Base-by-base conservation (phyloP, 352 stramenopile species). In the Globisporangium lucens region DNA sequence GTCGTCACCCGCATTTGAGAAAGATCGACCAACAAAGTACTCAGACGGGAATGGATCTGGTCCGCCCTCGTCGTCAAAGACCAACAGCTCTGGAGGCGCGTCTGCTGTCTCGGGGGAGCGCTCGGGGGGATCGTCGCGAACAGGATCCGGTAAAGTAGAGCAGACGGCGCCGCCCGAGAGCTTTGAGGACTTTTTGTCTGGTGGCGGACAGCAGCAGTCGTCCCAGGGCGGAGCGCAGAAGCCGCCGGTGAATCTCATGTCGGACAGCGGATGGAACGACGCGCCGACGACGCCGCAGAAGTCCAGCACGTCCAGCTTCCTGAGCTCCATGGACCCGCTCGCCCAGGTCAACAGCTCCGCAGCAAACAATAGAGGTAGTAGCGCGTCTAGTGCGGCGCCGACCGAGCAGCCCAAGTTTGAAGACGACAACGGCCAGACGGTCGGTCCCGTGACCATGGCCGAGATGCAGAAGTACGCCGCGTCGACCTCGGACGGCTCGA, bases 101-200 rank as follows among this genome's bases (percentile, higher is more conserved):
- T 51, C 43, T 51, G 43, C 43, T 51, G 43, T 17, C 8, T 51
- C 43, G 15, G 43, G 43, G 22, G 43, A 51, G 43, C 43, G 17
- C 43, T 51, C 8, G 43, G 43, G 43, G 20, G 17, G 43, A 12
- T 60, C 72, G 20, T 78, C 78, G 22, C 67, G 82, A n/a, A 80
- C 72, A 17, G 67, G 68, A 4, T 76, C 63, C n/a, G 51, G 49
- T 15, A 77, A 75, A n/a, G 49, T 60, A 47, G 57, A 75, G 27
- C 64, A 71, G 43, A 51, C 70, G 5, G 59, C 76, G n/a, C 51
- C 72, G 24, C 43, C 75, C 10, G 75, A 76, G 63, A 83, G 80
- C 70, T 83, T 90, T 53, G 77, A 93, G 73, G 85, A 93, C 71
- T 93, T 95, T 57, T 69, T 95, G 43, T 92, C 85, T 0, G 83